A percentile compares a stretch with the other conserved stretches of the same genome.
phyloP scores from a whole-genome alignment of 768 basidiomycete genomes.

The Boletellus ananas region DNA sequence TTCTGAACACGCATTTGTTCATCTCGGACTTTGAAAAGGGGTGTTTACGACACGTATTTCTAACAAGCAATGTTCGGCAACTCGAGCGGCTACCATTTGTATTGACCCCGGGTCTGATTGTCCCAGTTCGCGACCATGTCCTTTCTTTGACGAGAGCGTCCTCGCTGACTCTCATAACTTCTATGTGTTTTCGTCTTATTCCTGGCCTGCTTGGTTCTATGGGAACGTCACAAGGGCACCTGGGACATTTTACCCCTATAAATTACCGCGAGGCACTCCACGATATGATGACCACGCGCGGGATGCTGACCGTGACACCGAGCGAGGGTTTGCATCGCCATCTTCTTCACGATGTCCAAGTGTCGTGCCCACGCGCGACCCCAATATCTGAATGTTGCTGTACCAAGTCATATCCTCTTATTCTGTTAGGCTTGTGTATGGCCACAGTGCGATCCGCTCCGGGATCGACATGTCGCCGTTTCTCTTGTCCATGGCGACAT shows the following conservation, averaged over 20 bases:
- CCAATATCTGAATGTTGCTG: not conserved
- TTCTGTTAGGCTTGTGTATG: conserved; percentile 18
- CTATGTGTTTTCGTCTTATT: conserved; percentile 9
- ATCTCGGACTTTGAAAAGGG: conserved; percentile 2
- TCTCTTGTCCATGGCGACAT: conserved; percentile 9
- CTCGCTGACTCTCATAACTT: conserved; percentile 1
- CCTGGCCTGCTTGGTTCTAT: conserved; percentile 2
- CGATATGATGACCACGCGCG: not conserved
- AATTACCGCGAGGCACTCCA: conserved; percentile 5
- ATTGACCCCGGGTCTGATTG: not conserved
- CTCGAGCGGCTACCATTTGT: not conserved
- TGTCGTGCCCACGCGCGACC: not conserved
- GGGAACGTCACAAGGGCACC: conserved; percentile 9
- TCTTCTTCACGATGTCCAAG: conserved; percentile 16
- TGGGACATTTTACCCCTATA: conserved; percentile 7
- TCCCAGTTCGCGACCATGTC: conserved; percentile 1
- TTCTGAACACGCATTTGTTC: no score
- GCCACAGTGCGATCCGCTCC: conserved; percentile 17
- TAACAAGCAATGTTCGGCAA: conserved; percentile 4
- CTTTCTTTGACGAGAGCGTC: not conserved
- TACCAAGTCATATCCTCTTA: conserved; percentile 15
- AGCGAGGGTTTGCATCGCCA: conserved; percentile 6
- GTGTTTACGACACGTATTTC: conserved; percentile 10
- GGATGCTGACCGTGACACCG: not conserved
- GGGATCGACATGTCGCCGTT: conserved; percentile 23